These are phyloP conservation scores for Austropuccinia psidii DNA, from an alignment of 1,284 basidiomycete species.

Conservation along the genomic window DNA sequence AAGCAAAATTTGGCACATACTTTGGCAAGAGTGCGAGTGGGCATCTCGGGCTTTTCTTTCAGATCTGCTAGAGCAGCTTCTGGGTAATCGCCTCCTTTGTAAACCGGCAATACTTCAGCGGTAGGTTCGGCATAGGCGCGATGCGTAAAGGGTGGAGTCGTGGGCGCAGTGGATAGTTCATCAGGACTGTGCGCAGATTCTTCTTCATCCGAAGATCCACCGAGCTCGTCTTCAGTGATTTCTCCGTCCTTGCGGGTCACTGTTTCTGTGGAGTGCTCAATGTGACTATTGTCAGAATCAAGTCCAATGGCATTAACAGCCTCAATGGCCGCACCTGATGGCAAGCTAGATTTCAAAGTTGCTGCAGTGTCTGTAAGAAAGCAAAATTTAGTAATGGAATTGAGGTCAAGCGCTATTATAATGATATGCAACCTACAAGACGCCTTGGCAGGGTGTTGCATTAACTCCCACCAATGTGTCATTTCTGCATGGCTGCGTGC, in stretches of 20 bases:
- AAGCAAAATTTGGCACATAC: not conserved
- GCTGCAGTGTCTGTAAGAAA: not conserved
- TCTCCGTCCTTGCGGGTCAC: slow-evolving; percentile 13
- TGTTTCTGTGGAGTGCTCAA: not conserved
- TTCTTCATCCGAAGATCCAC: slow-evolving; percentile 33
- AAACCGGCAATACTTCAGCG: slow-evolving; percentile 9
- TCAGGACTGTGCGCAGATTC: slow-evolving; percentile 16
- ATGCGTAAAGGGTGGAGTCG: not conserved
- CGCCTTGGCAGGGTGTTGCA: slow-evolving; percentile 35
- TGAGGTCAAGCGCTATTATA: no score
- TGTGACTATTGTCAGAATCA: not conserved
- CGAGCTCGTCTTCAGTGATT: slow-evolving; percentile 12
- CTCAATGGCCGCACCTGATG: slow-evolving; percentile 7
- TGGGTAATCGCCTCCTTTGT: slow-evolving; percentile 2
- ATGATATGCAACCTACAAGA: slow-evolving; percentile 12
- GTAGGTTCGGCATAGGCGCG: not conserved
- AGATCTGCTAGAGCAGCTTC: slow-evolving; percentile 23
- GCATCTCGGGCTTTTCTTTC: slow-evolving; percentile 22
- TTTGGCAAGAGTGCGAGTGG: not conserved
- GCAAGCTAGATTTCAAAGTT: slow-evolving; percentile 20
- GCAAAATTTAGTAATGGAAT: not conserved
- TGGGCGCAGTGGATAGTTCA: slow-evolving; percentile 28
- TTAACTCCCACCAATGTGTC: slow-evolving; percentile 41
- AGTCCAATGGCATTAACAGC: slow-evolving; percentile 21
- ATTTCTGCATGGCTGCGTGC: slow-evolving; percentile 43